Evolutionary conservation across 2,329 filamentous ascomycete species (phyloP).

Genomic region (Stagonosporopsis tanaceti): DNA sequence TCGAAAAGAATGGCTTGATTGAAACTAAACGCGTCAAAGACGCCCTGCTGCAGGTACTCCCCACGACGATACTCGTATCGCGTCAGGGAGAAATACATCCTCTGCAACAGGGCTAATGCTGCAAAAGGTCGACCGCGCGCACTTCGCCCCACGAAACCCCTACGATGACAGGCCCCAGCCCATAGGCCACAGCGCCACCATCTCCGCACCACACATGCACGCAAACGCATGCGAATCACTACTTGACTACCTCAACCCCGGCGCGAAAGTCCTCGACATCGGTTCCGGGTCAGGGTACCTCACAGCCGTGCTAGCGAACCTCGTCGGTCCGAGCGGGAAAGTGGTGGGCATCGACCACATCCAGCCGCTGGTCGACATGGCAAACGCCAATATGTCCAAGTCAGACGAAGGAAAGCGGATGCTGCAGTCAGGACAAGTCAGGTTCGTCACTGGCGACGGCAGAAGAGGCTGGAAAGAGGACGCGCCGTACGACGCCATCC

Average conservation of each 20-base stretch:
- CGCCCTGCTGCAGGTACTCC: constrained; percentile 76
- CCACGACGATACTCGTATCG: constrained; percentile 17
- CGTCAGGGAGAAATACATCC: background rate
- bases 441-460: constrained; percentile 77
- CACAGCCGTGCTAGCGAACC: constrained; percentile 84
- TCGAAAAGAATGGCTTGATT: constrained; percentile 76
- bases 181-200: constrained; percentile 73
- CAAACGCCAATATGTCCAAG: constrained; percentile 54
- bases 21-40: constrained; percentile 73
- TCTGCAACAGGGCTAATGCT: constrained; percentile 5
- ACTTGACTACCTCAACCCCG: constrained; percentile 63
- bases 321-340: constrained; percentile 63
- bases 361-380: constrained; percentile 54
- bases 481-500: constrained; percentile 85
- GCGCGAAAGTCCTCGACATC: constrained; percentile 58
- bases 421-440: constrained; percentile 69
- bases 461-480: constrained; percentile 56
- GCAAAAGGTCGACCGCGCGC: constrained; percentile 79
- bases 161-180: constrained; percentile 77
- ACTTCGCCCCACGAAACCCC: constrained; percentile 76
- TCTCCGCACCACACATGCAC: constrained; percentile 78
- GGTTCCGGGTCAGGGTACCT: constrained; percentile 71
- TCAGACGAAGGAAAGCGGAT: constrained; percentile 60
- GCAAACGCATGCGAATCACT: constrained; percentile 70
- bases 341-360: constrained; percentile 62